A percentile compares a stretch with the other conserved stretches of the same genome.
Evolutionary conservation across 2,329 filamentous ascomycete genomes (phyloP).

Genomic region (Colletotrichum limetticola): DNA sequence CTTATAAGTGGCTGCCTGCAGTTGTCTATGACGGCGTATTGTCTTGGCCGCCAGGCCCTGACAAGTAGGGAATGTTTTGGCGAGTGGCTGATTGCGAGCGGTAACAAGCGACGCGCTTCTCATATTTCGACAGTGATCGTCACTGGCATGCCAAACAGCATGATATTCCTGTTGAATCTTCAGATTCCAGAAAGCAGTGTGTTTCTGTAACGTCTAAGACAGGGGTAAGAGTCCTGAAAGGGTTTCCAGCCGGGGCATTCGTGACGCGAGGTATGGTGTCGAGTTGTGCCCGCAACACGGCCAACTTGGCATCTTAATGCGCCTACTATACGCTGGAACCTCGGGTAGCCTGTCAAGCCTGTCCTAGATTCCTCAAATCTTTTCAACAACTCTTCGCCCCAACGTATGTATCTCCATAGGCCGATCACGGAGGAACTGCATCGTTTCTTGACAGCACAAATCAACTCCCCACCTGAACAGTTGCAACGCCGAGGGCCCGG

Average conservation of each 20-base stretch:
- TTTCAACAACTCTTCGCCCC: background rate
- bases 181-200: too few relatives aligned
- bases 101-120: too few relatives aligned
- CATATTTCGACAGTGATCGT: too few relatives aligned
- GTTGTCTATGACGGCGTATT: too few relatives aligned
- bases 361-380: background rate
- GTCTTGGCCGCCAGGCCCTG: too few relatives aligned
- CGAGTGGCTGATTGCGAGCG: too few relatives aligned
- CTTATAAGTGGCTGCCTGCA: background rate
- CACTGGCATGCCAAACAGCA: too few relatives aligned
- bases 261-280: background rate
- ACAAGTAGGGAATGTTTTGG: too few relatives aligned
- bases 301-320: too few relatives aligned
- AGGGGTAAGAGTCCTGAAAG: too few relatives aligned
- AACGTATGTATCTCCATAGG: background rate
- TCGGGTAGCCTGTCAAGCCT: background rate
- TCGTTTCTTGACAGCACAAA: slow-evolving; percentile 1
- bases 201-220: too few relatives aligned
- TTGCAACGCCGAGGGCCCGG: slow-evolving; percentile 27
- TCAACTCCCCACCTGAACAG: background rate
- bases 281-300: background rate
- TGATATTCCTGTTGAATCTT: too few relatives aligned
- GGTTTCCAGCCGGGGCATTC: background rate
- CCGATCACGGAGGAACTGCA: slow-evolving; percentile 26
- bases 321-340: background rate